Percentiles rank a stretch among this genome's conserved stretches.
Conservation (phyloP, 129 eudicot species). For the Logfia minima region DNA sequence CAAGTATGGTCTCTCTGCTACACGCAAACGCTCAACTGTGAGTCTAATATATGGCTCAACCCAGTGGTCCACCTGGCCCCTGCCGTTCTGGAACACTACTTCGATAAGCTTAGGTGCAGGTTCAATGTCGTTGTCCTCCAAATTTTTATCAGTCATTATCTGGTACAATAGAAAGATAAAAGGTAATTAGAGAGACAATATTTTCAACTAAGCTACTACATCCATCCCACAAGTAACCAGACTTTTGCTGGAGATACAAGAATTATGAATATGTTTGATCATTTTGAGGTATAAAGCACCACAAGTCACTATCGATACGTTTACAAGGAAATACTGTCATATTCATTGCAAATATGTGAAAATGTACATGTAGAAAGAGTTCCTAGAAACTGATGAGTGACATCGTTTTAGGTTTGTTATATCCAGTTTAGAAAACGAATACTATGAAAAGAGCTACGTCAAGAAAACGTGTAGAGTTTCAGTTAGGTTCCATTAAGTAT, state of each 20-base stretch:
- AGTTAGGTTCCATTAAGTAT: constrained; percentile 7
- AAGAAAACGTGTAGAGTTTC: constrained; percentile 1
- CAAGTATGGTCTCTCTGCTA: constrained; percentile 61
- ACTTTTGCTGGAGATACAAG: neutral
- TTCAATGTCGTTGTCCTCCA: constrained; percentile 94
- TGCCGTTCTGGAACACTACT: constrained; percentile 83
- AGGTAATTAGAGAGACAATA: constrained; percentile 1
- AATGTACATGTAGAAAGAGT: neutral
- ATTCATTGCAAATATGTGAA: neutral
- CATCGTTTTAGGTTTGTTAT: neutral
- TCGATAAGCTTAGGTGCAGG: constrained; percentile 98
- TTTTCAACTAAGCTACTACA: neutral
- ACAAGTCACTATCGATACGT: neutral
- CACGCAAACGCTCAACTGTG: constrained; percentile 72
- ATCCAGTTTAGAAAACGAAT: neutral
- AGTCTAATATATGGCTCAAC: constrained; percentile 85
- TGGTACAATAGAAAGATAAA: constrained; percentile 20
- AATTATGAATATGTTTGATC: neutral
- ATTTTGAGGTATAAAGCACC: neutral
- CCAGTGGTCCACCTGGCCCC: constrained; percentile 95
- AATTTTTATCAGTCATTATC: constrained; percentile 80
- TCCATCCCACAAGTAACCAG: neutral
- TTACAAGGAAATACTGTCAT: neutral
- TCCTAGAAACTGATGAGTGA: neutral
- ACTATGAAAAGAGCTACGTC: neutral